Base-by-base conservation (phyloP, 257 asterid genomes). In the Penstemon davidsonii region DNA sequence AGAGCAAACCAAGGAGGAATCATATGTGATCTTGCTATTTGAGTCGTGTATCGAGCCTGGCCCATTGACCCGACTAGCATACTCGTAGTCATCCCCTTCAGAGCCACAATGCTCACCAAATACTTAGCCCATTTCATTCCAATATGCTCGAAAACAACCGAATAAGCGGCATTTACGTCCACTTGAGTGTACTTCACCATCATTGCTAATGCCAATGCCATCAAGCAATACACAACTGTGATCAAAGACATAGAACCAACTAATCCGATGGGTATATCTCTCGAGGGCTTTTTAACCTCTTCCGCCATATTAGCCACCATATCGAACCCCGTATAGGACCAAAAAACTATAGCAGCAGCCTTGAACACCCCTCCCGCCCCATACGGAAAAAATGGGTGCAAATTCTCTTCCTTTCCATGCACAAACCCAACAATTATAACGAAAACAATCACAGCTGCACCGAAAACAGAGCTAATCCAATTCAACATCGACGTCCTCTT, bases 241-340 rank as follows among this genome's bases (percentile, higher is more conserved):
- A 92, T 90, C 64, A 86, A 55, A n/a, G 97, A 90, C 96, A 92
- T 92, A 0, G 98, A 92, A 44, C 97, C 95, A 5, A 92, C 88
- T 65, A 92, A 76, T 3, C 98, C 98, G 0, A 92, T 18, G 0
- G 98, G 97, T 50, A 92, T 92, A 57, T 92, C 98, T 71, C 93
- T 83, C 1, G 97, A 74, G 3, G 98, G 98, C 37, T 79, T 90
- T 62, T 82, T 86, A 7, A 95, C 93, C 80, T 92, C 98, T 66
- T 92, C 98, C 6, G 98, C 98, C 98, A 92, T 88, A 6, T 89
- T 90, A 5, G 98, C 97, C 49, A 92, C 97, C 92, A 88, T 86
- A 54, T 92, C 98, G 15, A 92, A 92, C 18, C 99, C 99, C 0
- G 97, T 88, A 50, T 93, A 93, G 2, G 99, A 93, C 99, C 99